Percentiles rank a stretch among this genome's conserved stretches.
These are phyloP conservation scores for Penicillium arizonense DNA, from an alignment of 495 filamentous ascomycete species.

Conservation along the genomic window DNA sequence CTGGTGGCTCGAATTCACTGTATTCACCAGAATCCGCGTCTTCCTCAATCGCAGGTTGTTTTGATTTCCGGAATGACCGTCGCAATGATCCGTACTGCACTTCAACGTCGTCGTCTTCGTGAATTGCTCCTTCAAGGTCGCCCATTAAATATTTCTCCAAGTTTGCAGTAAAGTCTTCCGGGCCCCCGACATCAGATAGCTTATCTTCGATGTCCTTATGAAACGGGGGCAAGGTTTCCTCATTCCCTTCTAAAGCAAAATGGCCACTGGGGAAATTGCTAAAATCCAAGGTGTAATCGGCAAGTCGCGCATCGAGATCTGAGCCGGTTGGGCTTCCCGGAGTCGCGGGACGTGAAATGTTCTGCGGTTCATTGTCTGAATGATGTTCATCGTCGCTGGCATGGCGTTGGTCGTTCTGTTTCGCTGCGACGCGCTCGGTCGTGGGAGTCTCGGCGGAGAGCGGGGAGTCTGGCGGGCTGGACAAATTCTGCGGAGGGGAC, in stretches of 20 bases:
- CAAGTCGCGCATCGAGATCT: slow-evolving; percentile 44
- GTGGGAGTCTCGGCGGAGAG: slow-evolving; percentile 24
- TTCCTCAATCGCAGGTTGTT: slow-evolving; percentile 34
- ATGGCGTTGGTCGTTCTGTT: slow-evolving; percentile 8
- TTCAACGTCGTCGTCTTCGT: slow-evolving; percentile 13
- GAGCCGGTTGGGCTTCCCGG: slow-evolving; percentile 25
- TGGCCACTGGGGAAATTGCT: slow-evolving; percentile 42
- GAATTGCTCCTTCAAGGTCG: slow-evolving; percentile 17
- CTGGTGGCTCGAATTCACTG: slow-evolving; percentile 46
- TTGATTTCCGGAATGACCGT: slow-evolving; percentile 15
- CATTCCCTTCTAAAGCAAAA: slow-evolving; percentile 25
- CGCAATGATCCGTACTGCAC: slow-evolving; percentile 14
- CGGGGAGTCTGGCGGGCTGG: slow-evolving; percentile 24
- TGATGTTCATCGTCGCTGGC: slow-evolving; percentile 6
- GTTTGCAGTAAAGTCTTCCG: slow-evolving; percentile 53
- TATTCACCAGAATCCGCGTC: slow-evolving; percentile 38
- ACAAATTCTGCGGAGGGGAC: slow-evolving; percentile 27
- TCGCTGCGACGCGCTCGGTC: slow-evolving; percentile 14
- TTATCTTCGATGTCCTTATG: slow-evolving; percentile 29
- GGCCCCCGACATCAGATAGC: slow-evolving; percentile 48
- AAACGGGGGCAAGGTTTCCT: slow-evolving; percentile 25
- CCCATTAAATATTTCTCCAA: slow-evolving; percentile 50
- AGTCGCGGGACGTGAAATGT: slow-evolving; percentile 20
- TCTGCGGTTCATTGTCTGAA: slow-evolving; percentile 17
- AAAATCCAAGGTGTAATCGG: slow-evolving; percentile 48